These are phyloP conservation scores for Ophiosphaerella herpotricha DNA, from an alignment of 2,329 filamentous ascomycete species.

Conservation along the genomic window DNA sequence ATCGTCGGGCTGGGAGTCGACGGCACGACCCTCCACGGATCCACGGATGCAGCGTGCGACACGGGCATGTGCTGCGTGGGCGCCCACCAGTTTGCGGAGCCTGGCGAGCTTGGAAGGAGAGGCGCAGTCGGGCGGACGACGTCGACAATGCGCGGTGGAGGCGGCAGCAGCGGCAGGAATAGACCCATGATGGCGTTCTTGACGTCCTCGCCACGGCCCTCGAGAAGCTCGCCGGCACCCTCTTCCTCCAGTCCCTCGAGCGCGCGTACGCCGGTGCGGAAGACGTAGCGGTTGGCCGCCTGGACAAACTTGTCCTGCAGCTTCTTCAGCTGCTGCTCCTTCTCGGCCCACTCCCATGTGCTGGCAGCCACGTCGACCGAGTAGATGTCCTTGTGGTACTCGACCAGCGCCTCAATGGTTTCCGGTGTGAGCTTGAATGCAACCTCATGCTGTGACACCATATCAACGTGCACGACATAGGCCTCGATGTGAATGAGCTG, in stretches of 20 bases:
- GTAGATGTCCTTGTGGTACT: conserved; percentile 96
- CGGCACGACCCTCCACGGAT: conserved; percentile 88
- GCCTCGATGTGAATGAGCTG: conserved; percentile 92
- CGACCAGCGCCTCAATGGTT: conserved; percentile 88
- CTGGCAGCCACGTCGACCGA: conserved; percentile 86
- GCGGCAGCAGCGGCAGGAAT: conserved; percentile 83
- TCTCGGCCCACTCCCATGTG: conserved; percentile 95
- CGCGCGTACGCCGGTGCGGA: conserved; percentile 82
- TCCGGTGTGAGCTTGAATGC: conserved; percentile 96
- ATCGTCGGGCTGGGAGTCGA: conserved; percentile 78
- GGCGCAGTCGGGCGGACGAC: conserved; percentile 79
- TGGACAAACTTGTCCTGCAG: conserved; percentile 96
- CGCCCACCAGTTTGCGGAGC: conserved; percentile 78
- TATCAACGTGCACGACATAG: conserved; percentile 98
- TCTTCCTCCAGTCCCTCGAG: conserved; percentile 97
- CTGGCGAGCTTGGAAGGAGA: conserved; percentile 80
- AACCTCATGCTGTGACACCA: conserved; percentile 96
- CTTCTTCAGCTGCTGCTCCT: conserved; percentile 95
- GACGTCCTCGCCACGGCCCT: conserved; percentile 90
- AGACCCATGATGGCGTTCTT: conserved; percentile 83
- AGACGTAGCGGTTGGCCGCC: conserved; percentile 96
- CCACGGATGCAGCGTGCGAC: conserved; percentile 71
- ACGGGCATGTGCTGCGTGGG: conserved; percentile 63
- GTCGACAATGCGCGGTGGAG: conserved; percentile 86
- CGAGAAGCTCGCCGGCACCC: conserved; percentile 88